These are phyloP conservation scores for Scleromitrula shiraiana DNA, from an alignment of 2,329 filamentous ascomycete genomes.

Conservation along the genomic window DNA sequence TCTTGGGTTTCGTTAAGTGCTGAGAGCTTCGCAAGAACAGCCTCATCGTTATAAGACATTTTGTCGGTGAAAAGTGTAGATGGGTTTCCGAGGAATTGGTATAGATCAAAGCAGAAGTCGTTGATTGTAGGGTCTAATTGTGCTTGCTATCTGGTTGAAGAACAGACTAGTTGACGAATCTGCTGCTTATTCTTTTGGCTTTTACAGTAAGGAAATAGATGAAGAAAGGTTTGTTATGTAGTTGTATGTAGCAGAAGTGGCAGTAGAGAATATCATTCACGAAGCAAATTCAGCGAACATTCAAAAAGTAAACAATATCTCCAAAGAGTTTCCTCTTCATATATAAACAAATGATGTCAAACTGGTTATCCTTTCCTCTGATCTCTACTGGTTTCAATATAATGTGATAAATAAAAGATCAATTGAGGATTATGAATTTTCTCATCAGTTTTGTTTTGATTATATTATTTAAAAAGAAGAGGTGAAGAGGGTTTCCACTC, in stretches of 20 bases:
- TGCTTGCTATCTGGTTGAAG: constrained; percentile 1
- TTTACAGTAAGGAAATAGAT: too few relatives aligned
- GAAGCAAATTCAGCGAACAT: not conserved
- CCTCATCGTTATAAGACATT: constrained; percentile 96
- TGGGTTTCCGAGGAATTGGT: not conserved
- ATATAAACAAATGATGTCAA: too few relatives aligned
- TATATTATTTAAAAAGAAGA: too few relatives aligned
- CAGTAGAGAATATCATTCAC: too few relatives aligned
- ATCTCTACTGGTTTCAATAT: not conserved
- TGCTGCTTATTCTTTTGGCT: too few relatives aligned
- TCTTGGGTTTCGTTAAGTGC: constrained; percentile 96
- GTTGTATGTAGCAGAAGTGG: not conserved
- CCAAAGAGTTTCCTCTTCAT: too few relatives aligned
- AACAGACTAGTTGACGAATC: constrained; percentile 1
- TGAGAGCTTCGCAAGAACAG: constrained; percentile 88
- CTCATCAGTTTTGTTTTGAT: too few relatives aligned
- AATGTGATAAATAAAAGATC: not conserved
- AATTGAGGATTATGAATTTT: too few relatives aligned
- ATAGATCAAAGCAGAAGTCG: constrained; percentile 1
- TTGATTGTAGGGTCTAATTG: not conserved
- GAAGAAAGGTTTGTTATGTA: too few relatives aligned
- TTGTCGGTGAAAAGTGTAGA: constrained; percentile 12
- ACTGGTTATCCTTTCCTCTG: too few relatives aligned
- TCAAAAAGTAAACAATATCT: not conserved
- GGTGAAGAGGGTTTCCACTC: too few relatives aligned